Percentiles rank a stretch among this genome's conserved stretches.
phyloP scores from a whole-genome alignment of 768 basidiomycete genomes.

The Boletus insuetus region DNA sequence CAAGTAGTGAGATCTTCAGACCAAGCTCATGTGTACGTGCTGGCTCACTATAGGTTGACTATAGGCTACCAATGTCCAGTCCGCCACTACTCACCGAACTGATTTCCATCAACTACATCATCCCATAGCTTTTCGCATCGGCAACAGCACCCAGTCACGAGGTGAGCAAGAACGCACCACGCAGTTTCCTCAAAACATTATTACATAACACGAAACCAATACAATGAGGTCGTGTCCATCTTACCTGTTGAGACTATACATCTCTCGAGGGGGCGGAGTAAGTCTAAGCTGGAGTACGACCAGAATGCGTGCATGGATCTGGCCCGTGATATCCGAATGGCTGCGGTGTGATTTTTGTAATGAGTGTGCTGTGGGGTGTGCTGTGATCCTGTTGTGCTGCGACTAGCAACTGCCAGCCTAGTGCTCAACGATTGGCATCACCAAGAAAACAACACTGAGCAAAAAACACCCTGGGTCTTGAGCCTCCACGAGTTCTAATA shows the following conservation, averaged over 20 bases:
- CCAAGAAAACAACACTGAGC: too few species aligned
- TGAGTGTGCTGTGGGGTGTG: too few species aligned
- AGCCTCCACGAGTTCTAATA: too few species aligned
- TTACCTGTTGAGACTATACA: slow-evolving; percentile 89
- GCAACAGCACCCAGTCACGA: slow-evolving; percentile 71
- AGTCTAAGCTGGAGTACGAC: slow-evolving; percentile 85
- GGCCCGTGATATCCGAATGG: slow-evolving; percentile 59
- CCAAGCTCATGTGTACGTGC: too few species aligned
- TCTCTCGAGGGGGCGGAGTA: slow-evolving; percentile 91
- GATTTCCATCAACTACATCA: slow-evolving; percentile 43
- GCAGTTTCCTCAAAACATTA: slow-evolving; percentile 54
- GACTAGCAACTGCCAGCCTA: too few species aligned
- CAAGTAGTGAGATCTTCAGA: neutral
- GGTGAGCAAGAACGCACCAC: slow-evolving; percentile 78
- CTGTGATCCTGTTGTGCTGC: too few species aligned
- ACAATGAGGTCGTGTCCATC: slow-evolving; percentile 20
- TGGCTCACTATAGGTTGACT: neutral
- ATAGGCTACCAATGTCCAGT: neutral
- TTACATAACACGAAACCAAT: neutral
- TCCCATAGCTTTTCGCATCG: slow-evolving; percentile 79
- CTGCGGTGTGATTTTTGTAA: too few species aligned
- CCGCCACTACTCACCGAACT: slow-evolving; percentile 6
- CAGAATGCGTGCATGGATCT: slow-evolving; percentile 81
- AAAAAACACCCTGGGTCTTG: too few species aligned
- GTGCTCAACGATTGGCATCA: too few species aligned